Evolutionary conservation across 371 early-diverging fungal genomes (phyloP).

Genomic region (Mucor circinelloides): DNA sequence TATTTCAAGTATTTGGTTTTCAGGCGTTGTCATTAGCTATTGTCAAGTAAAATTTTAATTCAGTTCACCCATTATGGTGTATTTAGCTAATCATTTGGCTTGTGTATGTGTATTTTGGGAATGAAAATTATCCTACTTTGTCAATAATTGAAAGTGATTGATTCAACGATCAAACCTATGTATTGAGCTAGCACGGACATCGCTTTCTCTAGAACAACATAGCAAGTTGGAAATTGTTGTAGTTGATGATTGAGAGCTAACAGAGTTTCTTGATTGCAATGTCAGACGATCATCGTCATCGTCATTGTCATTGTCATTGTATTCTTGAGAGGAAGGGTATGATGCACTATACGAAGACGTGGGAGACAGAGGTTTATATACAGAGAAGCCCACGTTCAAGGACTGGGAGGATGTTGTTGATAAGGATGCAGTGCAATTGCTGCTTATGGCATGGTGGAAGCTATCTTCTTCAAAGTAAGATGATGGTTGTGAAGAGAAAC

Average conservation of each 20-base stretch:
- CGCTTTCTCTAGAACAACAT: slow-evolving; percentile 29
- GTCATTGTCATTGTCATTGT: not conserved
- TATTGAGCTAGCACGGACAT: slow-evolving; percentile 28
- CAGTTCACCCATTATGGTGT: too few relatives aligned
- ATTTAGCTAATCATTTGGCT: too few relatives aligned
- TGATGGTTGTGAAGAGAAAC: slow-evolving; percentile 11
- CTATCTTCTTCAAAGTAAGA: slow-evolving; percentile 1
- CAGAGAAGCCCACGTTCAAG: not conserved
- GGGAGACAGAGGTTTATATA: not conserved
- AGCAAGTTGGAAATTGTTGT: not conserved
- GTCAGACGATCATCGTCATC: not conserved
- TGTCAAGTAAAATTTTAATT: too few relatives aligned
- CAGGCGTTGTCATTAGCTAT: too few relatives aligned
- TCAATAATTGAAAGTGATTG: too few relatives aligned
- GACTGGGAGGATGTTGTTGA: not conserved
- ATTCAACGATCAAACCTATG: not conserved
- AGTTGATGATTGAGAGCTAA: not conserved
- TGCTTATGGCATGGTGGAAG: not conserved
- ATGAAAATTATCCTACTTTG: too few relatives aligned
- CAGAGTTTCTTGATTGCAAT: not conserved
- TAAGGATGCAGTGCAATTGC: not conserved
- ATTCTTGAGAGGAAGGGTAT: slow-evolving; percentile 10
- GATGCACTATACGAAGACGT: not conserved
- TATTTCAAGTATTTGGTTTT: too few relatives aligned
- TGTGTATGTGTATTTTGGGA: too few relatives aligned